These are phyloP conservation scores for Peronospora farinosa DNA, from an alignment of 352 stramenopile genomes.

Conservation along the genomic window DNA sequence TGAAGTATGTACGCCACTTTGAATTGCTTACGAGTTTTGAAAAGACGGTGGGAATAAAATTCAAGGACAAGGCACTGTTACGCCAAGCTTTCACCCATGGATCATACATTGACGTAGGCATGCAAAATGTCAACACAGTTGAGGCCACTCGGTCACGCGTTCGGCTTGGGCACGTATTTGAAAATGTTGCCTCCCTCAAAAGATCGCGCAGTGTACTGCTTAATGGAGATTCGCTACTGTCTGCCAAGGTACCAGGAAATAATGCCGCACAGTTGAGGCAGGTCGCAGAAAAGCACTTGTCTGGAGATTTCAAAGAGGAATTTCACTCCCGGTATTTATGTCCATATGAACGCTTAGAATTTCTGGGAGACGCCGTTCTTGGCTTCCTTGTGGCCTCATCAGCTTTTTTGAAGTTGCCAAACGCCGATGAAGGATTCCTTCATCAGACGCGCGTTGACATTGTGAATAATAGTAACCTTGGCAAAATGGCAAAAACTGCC, in stretches of 20 bases:
- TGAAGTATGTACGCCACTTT: slow-evolving; percentile 80
- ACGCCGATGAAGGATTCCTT: slow-evolving; percentile 56
- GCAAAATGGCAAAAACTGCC: slow-evolving; percentile 60
- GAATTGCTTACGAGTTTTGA: slow-evolving; percentile 63
- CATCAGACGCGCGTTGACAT: slow-evolving; percentile 69
- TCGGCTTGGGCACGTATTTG: slow-evolving; percentile 64
- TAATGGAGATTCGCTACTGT: slow-evolving; percentile 23
- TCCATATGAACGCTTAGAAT: slow-evolving; percentile 80
- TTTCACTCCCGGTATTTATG: slow-evolving; percentile 73
- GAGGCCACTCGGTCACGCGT: slow-evolving; percentile 73
- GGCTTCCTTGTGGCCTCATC: slow-evolving; percentile 78
- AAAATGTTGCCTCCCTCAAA: slow-evolving; percentile 56
- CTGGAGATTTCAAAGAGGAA: slow-evolving; percentile 64
- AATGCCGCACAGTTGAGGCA: slow-evolving; percentile 31
- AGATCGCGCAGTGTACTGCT: slow-evolving; percentile 46
- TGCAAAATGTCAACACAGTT: slow-evolving; percentile 80
- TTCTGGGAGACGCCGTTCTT: slow-evolving; percentile 79
- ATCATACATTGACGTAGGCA: slow-evolving; percentile 78
- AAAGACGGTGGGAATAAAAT: slow-evolving; percentile 46
- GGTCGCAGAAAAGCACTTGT: slow-evolving; percentile 55
- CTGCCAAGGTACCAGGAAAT: slow-evolving; percentile 14
- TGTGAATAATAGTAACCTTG: slow-evolving; percentile 72
- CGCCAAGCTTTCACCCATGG: slow-evolving; percentile 80
- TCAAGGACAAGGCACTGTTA: slow-evolving; percentile 70
- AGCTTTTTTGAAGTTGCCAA: slow-evolving; percentile 70